These are phyloP conservation scores for Macadamia tetraphylla DNA, from an alignment of 164 flowering plant species.

Conservation along the genomic window DNA sequence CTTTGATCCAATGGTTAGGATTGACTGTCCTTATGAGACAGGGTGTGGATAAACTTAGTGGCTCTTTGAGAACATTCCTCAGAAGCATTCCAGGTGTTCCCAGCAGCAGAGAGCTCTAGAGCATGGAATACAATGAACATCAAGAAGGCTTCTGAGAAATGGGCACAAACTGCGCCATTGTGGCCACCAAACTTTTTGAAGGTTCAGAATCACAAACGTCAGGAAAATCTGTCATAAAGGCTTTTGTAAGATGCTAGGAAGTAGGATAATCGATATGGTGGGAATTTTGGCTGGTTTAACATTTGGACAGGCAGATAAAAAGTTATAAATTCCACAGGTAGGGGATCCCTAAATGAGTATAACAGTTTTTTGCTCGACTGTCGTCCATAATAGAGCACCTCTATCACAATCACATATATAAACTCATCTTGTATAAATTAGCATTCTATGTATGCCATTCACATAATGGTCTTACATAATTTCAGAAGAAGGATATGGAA, in stretches of 20 bases:
- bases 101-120: too few relatives aligned
- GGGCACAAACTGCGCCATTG: too few relatives aligned
- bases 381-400: background rate
- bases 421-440: background rate
- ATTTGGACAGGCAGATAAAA: background rate
- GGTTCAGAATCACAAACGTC: background rate
- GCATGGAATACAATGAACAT: too few relatives aligned
- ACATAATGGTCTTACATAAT: background rate
- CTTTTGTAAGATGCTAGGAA: background rate
- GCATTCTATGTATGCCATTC: background rate
- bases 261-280: background rate
- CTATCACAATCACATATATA: background rate
- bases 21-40: too few relatives aligned
- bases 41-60: too few relatives aligned
- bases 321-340: background rate
- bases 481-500: background rate
- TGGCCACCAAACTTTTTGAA: background rate
- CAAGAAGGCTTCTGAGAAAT: too few relatives aligned
- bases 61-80: too few relatives aligned
- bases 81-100: too few relatives aligned
- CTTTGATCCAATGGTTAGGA: too few relatives aligned
- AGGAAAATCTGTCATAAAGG: background rate
- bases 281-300: background rate
- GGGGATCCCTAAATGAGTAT: background rate
- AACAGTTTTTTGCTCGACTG: background rate